Evolutionary conservation across 305 asterid genomes (phyloP).

Genomic region (Fraxinus greggii): DNA sequence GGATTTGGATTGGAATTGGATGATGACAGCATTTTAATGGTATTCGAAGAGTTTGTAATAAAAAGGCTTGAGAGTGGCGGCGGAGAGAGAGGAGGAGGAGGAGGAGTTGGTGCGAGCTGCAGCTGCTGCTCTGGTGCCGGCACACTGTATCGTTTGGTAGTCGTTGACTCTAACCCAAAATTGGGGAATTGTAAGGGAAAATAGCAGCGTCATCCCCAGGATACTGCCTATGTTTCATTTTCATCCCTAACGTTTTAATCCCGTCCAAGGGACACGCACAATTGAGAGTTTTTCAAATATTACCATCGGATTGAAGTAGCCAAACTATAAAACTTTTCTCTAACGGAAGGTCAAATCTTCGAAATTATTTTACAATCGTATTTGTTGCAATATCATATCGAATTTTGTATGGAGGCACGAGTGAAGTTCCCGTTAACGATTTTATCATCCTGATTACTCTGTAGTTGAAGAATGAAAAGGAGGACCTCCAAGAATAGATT

Average conservation of each 20-base stretch:
- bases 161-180: background rate
- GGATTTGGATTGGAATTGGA: slow-evolving; percentile 1
- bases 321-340: too few relatives aligned
- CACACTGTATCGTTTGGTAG: slow-evolving; percentile 17
- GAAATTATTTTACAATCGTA: too few relatives aligned
- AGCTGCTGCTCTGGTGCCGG: slow-evolving; percentile 8
- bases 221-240: background rate
- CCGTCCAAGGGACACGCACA: background rate
- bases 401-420: too few relatives aligned
- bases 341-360: too few relatives aligned
- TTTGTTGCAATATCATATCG: too few relatives aligned
- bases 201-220: background rate
- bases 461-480: too few relatives aligned
- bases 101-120: slow-evolving; percentile 16
- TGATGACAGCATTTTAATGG: slow-evolving; percentile 49
- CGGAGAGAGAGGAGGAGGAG: background rate
- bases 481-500: too few relatives aligned
- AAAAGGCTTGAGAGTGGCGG: background rate
- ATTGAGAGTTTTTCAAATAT: background rate
- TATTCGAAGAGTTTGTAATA: background rate
- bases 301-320: background rate
- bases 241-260: background rate
- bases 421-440: too few relatives aligned
- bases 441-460: too few relatives aligned
- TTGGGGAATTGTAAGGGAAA: background rate